These are phyloP conservation scores for Priceomyces castillae DNA, from an alignment of 805 yeast species.

Conservation along the genomic window DNA sequence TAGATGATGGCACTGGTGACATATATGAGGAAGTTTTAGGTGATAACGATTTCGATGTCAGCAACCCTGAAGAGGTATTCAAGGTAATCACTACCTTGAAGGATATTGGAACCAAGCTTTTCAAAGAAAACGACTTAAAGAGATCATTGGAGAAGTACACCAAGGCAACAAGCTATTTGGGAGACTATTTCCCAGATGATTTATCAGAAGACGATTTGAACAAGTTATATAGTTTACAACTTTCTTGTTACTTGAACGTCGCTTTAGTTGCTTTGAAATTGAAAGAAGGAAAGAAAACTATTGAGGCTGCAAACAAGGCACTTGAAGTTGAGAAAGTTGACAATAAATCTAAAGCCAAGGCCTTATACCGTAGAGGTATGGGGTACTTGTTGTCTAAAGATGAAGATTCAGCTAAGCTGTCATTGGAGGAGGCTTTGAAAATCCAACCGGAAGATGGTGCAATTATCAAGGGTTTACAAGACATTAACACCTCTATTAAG, in stretches of 20 bases:
- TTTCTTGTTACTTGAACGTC: conserved; percentile 66
- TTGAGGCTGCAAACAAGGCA: conserved; percentile 64
- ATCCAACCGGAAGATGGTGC: conserved; percentile 72
- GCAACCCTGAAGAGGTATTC: conserved; percentile 63
- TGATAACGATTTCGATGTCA: conserved; percentile 68
- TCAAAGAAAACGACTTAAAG: conserved; percentile 60
- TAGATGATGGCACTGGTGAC: conserved; percentile 84
- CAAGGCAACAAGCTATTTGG: conserved; percentile 68
- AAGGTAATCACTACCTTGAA: conserved; percentile 65
- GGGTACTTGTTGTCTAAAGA: conserved; percentile 65
- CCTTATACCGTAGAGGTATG: conserved; percentile 79
- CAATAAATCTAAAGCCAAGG: conserved; percentile 75
- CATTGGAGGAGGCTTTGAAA: conserved; percentile 62
- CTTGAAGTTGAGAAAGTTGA: conserved; percentile 58
- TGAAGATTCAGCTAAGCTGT: conserved; percentile 65
- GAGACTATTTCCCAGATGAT: conserved; percentile 72
- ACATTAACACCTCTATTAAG: conserved; percentile 52
- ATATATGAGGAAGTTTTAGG: conserved; percentile 69
- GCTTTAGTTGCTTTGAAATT: conserved; percentile 71
- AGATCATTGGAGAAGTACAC: conserved; percentile 65
- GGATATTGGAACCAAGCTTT: conserved; percentile 71
- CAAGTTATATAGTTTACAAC: conserved; percentile 51
- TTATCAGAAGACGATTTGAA: conserved; percentile 53
- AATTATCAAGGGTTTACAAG: conserved; percentile 59
- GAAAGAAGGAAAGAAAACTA: conserved; percentile 50